These are phyloP conservation scores for Tausonia pullulans DNA, from an alignment of 1,284 basidiomycete species.

Conservation along the genomic window DNA sequence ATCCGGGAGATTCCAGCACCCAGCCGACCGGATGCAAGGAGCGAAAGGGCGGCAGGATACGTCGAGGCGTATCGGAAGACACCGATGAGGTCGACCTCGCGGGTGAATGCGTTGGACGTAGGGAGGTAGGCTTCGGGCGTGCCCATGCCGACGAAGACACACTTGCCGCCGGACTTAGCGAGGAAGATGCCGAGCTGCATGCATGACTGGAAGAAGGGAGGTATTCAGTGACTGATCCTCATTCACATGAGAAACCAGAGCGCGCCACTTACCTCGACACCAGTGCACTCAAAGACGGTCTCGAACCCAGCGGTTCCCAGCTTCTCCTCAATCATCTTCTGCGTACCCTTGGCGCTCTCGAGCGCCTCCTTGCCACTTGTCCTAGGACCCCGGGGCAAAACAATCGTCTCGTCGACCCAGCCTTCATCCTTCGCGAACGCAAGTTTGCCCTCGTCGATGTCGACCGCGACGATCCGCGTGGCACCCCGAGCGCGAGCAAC, in stretches of 20 bases:
- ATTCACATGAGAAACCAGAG: neutral
- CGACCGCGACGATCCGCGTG: constrained; percentile 60
- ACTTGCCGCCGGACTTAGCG: constrained; percentile 61
- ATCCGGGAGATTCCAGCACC: constrained; percentile 57
- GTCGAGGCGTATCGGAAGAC: constrained; percentile 70
- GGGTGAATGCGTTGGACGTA: constrained; percentile 64
- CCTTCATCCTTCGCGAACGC: constrained; percentile 61
- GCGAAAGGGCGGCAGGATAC: constrained; percentile 66
- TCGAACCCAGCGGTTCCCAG: constrained; percentile 76
- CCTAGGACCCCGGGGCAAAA: constrained; percentile 44
- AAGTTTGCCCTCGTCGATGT: constrained; percentile 70
- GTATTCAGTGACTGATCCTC: neutral
- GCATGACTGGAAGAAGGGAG: constrained; percentile 36
- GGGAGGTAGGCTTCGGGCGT: constrained; percentile 69
- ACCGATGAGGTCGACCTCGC: constrained; percentile 88
- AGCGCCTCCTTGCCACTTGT: constrained; percentile 51
- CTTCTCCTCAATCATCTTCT: constrained; percentile 51
- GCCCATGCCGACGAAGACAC: constrained; percentile 93
- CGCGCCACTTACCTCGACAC: constrained; percentile 51
- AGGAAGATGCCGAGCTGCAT: constrained; percentile 69
- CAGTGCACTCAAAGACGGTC: constrained; percentile 87
- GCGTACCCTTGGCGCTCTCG: constrained; percentile 52
- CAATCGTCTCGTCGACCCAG: constrained; percentile 63
- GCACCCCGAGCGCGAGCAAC: constrained; percentile 64
- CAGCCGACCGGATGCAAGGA: constrained; percentile 55